Base-by-base conservation (phyloP, 139 green algal genomes). In the Spirogloea muscicola region DNA sequence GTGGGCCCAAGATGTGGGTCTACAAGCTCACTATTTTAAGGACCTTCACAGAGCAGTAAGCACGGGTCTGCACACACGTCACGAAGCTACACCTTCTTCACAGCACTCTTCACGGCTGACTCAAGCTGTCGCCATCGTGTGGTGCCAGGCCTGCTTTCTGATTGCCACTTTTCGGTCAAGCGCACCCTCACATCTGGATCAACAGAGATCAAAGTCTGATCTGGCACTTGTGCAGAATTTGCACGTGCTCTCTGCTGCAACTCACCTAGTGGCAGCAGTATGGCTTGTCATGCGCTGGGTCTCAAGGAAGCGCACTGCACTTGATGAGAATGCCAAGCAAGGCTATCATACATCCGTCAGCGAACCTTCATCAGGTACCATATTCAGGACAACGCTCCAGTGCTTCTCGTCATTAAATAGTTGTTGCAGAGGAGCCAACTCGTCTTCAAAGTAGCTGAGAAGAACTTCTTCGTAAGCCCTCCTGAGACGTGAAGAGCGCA, bases 381-480 rank as follows among this genome's bases (percentile, higher is more conserved):
- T 84, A 18, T 76, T 46, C 63, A 95, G 85, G 10, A 95, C 65
- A 2, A n/a, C 42, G 74, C 65, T 88, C 74, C 49, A 40, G 76
- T 13, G 72, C 49, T 52, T 82, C 58, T 2, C 79, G 34, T 13
- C 83, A 63, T 52, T 85, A 39, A 98, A 72, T 64, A 98, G 86
- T 38, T 58, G 51, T 58, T 86, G 80, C 10, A 66, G 34, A 16
- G 75, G 80, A 33, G 76, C 46, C 27, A 82, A 58, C 25, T 74
- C 27, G 5, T 82, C 59, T 21, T 57, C 49, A 34, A 78, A 86
- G 44, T 57, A 77, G 40, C 21, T 6, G 36, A 66, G n/a, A 5
- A 86, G 69, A 16, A 86, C 58, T 29, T 82, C 34, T 3, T 76
- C 40, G 51, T 79, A 74, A 39, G 78, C 76, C 13, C 79, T 37